These are phyloP conservation scores for Nicotiana attenuata DNA, from an alignment of 257 asterid species.

Conservation along the genomic window DNA sequence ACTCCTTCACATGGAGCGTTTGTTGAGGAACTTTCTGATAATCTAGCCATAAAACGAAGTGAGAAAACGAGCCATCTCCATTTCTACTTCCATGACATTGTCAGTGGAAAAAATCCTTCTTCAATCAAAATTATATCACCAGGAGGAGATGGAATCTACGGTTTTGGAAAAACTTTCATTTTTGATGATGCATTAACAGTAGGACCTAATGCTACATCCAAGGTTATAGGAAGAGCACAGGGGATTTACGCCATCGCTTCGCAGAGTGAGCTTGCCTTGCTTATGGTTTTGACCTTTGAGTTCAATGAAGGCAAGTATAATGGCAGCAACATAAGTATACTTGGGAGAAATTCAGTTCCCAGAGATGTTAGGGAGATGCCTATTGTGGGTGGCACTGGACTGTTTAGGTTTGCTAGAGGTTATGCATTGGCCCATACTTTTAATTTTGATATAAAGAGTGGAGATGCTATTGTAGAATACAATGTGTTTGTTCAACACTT, in stretches of 20 bases:
- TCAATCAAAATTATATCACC: conserved; percentile 28
- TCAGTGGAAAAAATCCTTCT: conserved; percentile 37
- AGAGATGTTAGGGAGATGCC: conserved; percentile 56
- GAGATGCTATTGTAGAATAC: conserved; percentile 62
- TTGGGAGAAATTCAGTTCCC: conserved; percentile 43
- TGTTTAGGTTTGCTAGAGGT: conserved; percentile 54
- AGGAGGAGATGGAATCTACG: conserved; percentile 5
- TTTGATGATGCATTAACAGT: conserved; percentile 48
- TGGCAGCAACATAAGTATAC: conserved; percentile 44
- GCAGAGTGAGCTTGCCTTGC: conserved; percentile 15
- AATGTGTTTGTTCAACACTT: conserved; percentile 44
- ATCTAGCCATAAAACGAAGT: neutral
- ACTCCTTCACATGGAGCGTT: conserved; percentile 13
- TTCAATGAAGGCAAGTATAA: conserved; percentile 39
- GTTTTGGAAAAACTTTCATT: conserved; percentile 37
- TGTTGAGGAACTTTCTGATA: conserved; percentile 22
- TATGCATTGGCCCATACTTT: conserved; percentile 46
- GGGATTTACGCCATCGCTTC: conserved; percentile 42
- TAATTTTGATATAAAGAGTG: conserved; percentile 16
- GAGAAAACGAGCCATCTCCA: conserved; percentile 42
- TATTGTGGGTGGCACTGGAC: conserved; percentile 48
- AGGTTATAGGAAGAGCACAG: conserved; percentile 51
- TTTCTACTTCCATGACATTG: conserved; percentile 53
- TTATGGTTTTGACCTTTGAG: conserved; percentile 37
- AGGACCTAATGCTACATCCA: conserved; percentile 32